Evolutionary conservation across 495 filamentous ascomycete genomes (phyloP).

Genomic region (Cetradonia linearis): DNA sequence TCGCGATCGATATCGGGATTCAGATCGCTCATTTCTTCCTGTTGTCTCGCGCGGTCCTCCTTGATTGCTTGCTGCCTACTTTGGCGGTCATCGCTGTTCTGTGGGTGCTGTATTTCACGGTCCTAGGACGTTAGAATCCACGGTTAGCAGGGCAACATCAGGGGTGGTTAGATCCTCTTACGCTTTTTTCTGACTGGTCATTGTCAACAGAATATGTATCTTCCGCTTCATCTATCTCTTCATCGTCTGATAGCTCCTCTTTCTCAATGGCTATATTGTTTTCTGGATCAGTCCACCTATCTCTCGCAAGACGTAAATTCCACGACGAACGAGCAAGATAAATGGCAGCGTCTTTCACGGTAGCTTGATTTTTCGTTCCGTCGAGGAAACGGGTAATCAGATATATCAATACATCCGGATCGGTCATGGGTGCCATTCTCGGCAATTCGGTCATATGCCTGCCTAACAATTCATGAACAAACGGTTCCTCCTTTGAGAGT

Average conservation of each 20-base stretch:
- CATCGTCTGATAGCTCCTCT: not conserved
- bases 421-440: not conserved
- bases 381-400: not conserved
- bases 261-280: not conserved
- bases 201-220: not conserved
- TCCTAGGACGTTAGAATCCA: not conserved
- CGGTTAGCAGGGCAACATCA: not conserved
- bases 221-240: not conserved
- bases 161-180: not conserved
- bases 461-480: not conserved
- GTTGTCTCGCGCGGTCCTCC: not conserved
- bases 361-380: not conserved
- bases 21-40: not conserved
- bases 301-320: not conserved
- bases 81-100: no score
- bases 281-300: not conserved
- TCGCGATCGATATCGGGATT: not conserved
- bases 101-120: no score
- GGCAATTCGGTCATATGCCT: not conserved
- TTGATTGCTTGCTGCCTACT: not conserved
- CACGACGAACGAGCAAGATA: conserved; percentile 1
- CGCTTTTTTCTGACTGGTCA: not conserved
- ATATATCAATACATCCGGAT: not conserved
- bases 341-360: not conserved
- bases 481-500: not conserved